Conservation (phyloP, 768 basidiomycete genomes). For the Xerocomellus intermedius region DNA sequence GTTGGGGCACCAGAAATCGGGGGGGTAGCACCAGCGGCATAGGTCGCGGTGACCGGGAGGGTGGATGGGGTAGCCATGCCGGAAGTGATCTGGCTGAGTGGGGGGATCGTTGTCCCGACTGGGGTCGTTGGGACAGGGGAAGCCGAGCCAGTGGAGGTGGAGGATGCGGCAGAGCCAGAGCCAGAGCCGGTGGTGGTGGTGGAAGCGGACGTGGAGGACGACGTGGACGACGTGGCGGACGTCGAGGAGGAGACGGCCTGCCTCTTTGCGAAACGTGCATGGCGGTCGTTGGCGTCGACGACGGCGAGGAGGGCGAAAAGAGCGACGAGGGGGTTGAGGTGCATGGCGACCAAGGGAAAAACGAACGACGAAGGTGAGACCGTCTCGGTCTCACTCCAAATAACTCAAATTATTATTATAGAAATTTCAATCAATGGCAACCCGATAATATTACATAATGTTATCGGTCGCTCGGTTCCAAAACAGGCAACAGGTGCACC, state of each 20-base stretch:
- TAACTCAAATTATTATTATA: not conserved
- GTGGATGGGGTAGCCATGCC: constrained; percentile 60
- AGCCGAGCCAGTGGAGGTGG: constrained; percentile 9
- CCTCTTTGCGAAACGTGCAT: constrained; percentile 40
- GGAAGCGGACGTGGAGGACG: constrained; percentile 8
- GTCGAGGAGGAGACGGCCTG: constrained; percentile 18
- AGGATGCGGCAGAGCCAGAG: not conserved
- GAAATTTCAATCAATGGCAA: not conserved
- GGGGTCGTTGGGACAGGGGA: constrained; percentile 27
- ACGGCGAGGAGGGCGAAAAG: constrained; percentile 43
- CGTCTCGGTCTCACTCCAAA: not conserved
- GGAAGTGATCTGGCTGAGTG: constrained; percentile 55
- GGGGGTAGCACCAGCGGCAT: constrained; percentile 55
- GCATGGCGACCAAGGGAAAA: constrained; percentile 36
- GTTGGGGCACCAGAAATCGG: constrained; percentile 64
- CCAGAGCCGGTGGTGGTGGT: not conserved
- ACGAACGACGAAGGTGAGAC: not conserved
- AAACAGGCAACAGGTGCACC: no score
- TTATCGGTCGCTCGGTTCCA: not conserved
- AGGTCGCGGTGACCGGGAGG: constrained; percentile 51
- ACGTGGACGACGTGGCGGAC: not conserved
- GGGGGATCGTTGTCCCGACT: constrained; percentile 50
- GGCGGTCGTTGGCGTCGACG: constrained; percentile 40
- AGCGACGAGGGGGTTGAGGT: constrained; percentile 41
- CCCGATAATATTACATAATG: not conserved